phyloP scores from a whole-genome alignment of 192 early-diverging fungal species.

The Coemansia erecta region DNA sequence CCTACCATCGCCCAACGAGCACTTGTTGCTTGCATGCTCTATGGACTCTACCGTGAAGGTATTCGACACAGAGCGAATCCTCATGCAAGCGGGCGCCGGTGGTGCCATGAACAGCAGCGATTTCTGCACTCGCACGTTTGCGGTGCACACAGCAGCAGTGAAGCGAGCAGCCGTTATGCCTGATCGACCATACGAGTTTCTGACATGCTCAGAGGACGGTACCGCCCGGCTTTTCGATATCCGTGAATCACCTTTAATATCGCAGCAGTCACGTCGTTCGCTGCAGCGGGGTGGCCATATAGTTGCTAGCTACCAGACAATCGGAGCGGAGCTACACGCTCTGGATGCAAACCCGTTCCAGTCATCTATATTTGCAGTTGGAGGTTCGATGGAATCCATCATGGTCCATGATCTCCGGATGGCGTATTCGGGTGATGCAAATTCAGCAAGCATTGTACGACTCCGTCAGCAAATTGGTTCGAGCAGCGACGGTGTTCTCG shows the following conservation, averaged over 20 bases:
- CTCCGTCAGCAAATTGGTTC: conserved; percentile 13
- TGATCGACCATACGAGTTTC: conserved; percentile 53
- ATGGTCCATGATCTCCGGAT: conserved; percentile 56
- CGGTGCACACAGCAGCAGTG: conserved; percentile 52
- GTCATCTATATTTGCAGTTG: conserved; percentile 58
- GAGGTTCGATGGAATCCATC: conserved; percentile 53
- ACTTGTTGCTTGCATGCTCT: conserved; percentile 61
- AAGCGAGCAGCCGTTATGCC: conserved; percentile 53
- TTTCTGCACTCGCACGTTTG: conserved; percentile 47
- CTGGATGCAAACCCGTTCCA: conserved; percentile 53
- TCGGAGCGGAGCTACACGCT: conserved; percentile 52
- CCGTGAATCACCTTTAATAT: conserved; percentile 28
- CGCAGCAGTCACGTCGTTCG: background rate
- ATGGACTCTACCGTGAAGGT: conserved; percentile 60
- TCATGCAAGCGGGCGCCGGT: conserved; percentile 8
- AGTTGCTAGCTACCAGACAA: conserved; percentile 52
- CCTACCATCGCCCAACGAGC: conserved; percentile 59
- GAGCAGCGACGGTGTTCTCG: conserved; percentile 9
- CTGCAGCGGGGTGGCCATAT: conserved; percentile 17
- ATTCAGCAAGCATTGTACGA: conserved; percentile 25
- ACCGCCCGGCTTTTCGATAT: conserved; percentile 60
- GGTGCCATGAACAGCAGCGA: background rate
- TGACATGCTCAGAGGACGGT: conserved; percentile 62
- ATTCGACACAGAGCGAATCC: conserved; percentile 46
- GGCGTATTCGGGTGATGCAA: background rate